Conservation (phyloP, 2,329 filamentous ascomycete genomes). For the Colletotrichum camelliae region DNA sequence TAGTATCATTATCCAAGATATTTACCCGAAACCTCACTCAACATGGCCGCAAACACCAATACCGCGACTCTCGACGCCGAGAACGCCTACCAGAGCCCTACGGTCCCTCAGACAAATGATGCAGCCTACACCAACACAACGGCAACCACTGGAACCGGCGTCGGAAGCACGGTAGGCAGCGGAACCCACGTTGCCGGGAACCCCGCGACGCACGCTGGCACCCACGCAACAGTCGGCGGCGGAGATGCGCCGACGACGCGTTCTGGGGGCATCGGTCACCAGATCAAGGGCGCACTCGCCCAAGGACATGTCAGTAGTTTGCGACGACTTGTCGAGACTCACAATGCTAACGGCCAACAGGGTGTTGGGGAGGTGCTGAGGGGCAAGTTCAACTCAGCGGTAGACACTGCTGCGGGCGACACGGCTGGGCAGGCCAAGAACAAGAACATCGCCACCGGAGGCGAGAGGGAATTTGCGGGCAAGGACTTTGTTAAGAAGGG, state of each 20-base stretch:
- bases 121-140: background rate
- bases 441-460: conserved; percentile 25
- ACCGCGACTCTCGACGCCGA: background rate
- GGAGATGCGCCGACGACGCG: conserved; percentile 16
- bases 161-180: background rate
- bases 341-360: background rate
- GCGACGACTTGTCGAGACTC: no score
- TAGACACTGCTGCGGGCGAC: conserved; percentile 34
- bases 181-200: background rate
- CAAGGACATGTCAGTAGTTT: conserved; percentile 15
- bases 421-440: conserved; percentile 37
- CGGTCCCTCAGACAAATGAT: background rate
- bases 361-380: conserved; percentile 20
- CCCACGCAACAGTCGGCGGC: background rate
- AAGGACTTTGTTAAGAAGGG: conserved; percentile 21
- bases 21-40: background rate
- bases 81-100: background rate
- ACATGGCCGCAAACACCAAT: conserved; percentile 10
- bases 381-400: conserved; percentile 38
- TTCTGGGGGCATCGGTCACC: background rate
- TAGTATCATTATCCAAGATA: background rate
- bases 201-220: background rate
- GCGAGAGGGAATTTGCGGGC: conserved; percentile 20
- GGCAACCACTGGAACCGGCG: background rate
- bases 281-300: conserved; percentile 21